These are phyloP conservation scores for Hyaloperonospora arabidopsidis DNA, from an alignment of 352 stramenopile genomes.

Conservation along the genomic window DNA sequence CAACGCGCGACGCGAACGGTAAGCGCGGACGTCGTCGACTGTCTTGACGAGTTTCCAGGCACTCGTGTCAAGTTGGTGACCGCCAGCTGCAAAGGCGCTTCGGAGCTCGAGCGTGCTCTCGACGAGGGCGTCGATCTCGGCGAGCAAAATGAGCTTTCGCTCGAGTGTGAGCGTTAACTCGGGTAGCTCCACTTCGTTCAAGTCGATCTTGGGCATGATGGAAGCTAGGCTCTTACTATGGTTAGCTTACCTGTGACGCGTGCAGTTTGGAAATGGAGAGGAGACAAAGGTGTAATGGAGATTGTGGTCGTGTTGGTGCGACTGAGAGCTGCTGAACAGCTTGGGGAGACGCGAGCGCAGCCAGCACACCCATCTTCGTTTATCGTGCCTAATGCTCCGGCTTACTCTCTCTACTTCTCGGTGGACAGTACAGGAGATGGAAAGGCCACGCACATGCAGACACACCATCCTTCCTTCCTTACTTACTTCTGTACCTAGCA, in stretches of 20 bases:
- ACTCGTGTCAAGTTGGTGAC: conserved; percentile 28
- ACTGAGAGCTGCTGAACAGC: no score
- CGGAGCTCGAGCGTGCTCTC: conserved; percentile 31
- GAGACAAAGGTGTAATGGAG: neutral
- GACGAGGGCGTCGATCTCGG: conserved; percentile 28
- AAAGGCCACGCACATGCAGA: no score
- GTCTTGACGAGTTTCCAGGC: conserved; percentile 39
- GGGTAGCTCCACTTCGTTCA: conserved; percentile 28
- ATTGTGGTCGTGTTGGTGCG: no score
- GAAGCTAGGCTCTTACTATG: no score
- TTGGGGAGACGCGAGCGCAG: no score
- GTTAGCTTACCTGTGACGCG: neutral
- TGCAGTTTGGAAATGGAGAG: neutral
- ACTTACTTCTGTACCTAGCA: no score
- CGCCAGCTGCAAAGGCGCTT: conserved; percentile 23
- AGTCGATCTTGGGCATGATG: neutral
- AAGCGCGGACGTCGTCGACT: conserved; percentile 32
- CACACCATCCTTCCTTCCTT: no score
- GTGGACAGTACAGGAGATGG: no score
- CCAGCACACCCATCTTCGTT: no score
- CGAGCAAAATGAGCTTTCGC: conserved; percentile 16
- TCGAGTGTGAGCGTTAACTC: conserved; percentile 22
- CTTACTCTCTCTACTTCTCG: no score
- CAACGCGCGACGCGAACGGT: conserved; percentile 31
- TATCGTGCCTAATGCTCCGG: no score